Percentiles rank a stretch among this genome's conserved stretches.
Evolutionary conservation across 2,329 filamentous ascomycete species (phyloP).

Genomic region (Monascus ruber): DNA sequence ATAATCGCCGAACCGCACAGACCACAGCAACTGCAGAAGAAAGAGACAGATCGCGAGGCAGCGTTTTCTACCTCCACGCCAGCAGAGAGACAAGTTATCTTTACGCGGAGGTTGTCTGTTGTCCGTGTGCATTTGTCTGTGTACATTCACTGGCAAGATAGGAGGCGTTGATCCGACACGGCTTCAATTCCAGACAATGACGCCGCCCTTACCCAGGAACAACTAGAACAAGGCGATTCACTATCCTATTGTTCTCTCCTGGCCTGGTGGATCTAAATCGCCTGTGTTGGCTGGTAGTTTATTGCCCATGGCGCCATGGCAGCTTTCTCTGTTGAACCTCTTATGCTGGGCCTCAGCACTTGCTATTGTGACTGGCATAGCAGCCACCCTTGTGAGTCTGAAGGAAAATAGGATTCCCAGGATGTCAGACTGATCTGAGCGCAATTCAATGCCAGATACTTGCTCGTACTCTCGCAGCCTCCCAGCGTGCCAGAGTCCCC

Average conservation of each 20-base stretch:
- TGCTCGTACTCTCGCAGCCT: conserved; percentile 14
- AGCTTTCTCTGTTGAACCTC: neutral
- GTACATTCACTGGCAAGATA: too few species aligned
- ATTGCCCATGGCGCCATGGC: conserved; percentile 1
- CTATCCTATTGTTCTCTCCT: too few species aligned
- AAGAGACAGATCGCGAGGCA: neutral
- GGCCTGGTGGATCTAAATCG: too few species aligned
- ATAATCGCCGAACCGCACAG: conserved; percentile 16
- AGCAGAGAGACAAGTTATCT: neutral
- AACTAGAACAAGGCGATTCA: too few species aligned
- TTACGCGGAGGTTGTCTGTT: neutral
- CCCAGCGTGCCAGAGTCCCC: conserved; percentile 18
- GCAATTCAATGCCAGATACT: conserved; percentile 10
- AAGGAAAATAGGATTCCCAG: neutral
- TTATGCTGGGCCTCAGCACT: neutral
- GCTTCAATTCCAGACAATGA: too few species aligned
- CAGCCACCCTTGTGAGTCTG: conserved; percentile 3
- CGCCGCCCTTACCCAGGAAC: too few species aligned
- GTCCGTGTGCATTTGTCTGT: too few species aligned
- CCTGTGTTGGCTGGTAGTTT: neutral
- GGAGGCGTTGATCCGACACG: too few species aligned
- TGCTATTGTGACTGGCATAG: neutral
- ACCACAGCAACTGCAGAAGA: conserved; percentile 6
- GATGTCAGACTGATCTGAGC: conserved; percentile 6
- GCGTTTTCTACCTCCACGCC: too few species aligned